Evolutionary conservation across 495 filamentous ascomycete species (phyloP), one percentile per base, ranked within the genome.

Genomic region (Neurospora sp.): DNA sequence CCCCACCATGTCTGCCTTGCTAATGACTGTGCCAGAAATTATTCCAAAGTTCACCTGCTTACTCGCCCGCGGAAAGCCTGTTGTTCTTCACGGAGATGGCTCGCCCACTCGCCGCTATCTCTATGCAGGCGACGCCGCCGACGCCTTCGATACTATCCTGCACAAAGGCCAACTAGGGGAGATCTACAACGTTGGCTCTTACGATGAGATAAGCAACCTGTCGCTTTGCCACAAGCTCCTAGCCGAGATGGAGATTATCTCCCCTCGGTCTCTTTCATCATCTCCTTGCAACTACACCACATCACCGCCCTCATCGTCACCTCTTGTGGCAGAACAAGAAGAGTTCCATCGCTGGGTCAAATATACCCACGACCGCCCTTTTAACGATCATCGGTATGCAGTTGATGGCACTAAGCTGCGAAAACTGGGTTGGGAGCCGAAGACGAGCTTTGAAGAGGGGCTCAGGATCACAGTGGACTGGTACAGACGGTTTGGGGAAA

Each of bases 61-160:
- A 12, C 84, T 93, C n/a, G 81, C 86, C 71, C 85, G 89, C 2
- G 74, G 79, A 16, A 82, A 86, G 66, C 87, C 88, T 14, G 86
- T 92, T 0, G 85, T 90, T 39, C 81, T 94, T 31, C 92, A 94
- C 77, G 92, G 92, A 41, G 88, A 90, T 77, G 92, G 92, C 70
- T 86, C 83, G 6, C 88, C 90, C 18, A 89, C 88, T 3, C 86
- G 91, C 8, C 85, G 90, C 70, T 94, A 92, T 78, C 86, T 94
- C 20, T 92, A 88, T 76, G 91, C 89, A 8, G 88, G 86, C 18
- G 92, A 94, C 79, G 91, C 90, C 11, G 89, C 90, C n/a, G 89
- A 93, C 77, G 92, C 90, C 16, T 90, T 93, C 75, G 91, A 94
- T 82, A 92, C 90, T 0, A 90, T 94, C 75, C 85, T 94, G 14